Percentiles rank a stretch among this genome's conserved stretches.
Conservation (phyloP, 1,139 yeast species). For the Taphrina confusa region DNA sequence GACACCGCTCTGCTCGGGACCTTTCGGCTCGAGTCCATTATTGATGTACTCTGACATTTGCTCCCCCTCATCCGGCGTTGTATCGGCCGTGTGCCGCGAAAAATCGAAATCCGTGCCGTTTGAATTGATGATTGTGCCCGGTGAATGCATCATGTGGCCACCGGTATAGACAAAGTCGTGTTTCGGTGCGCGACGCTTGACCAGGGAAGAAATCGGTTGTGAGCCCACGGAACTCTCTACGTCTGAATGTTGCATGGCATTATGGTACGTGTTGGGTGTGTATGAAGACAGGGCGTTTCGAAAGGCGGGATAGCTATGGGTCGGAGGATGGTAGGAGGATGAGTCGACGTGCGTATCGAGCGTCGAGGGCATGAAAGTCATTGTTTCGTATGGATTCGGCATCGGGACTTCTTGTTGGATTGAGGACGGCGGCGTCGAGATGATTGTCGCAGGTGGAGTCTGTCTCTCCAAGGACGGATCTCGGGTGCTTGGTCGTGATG, state of each 20-base stretch:
- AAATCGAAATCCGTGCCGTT: constrained; percentile 6
- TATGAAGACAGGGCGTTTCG: not conserved
- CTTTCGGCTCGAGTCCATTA: constrained; percentile 24
- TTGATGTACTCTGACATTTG: constrained; percentile 27
- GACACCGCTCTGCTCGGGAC: not conserved
- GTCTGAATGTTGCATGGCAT: constrained; percentile 1
- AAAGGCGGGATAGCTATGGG: not conserved
- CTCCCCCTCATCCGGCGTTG: constrained; percentile 17
- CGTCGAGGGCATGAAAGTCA: constrained; percentile 1
- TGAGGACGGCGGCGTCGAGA: not conserved
- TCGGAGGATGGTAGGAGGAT: not conserved
- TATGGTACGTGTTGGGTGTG: not conserved
- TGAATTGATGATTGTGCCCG: constrained; percentile 7
- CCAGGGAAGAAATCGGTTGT: constrained; percentile 17
- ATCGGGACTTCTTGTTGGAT: not conserved
- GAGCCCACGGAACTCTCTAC: constrained; percentile 22
- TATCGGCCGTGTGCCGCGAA: not conserved
- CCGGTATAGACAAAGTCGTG: constrained; percentile 25
- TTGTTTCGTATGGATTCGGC: not conserved
- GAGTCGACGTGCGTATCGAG: constrained; percentile 6
- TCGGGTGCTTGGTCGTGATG: constrained; percentile 4
- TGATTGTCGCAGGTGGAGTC: not conserved
- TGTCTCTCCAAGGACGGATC: constrained; percentile 1
- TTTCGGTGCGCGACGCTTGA: constrained; percentile 17
- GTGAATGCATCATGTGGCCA: constrained; percentile 26